Percentiles rank a stretch among this genome's conserved stretches.
phyloP scores from a whole-genome alignment of 1,284 basidiomycete species.

The Moniliophthora roreri region DNA sequence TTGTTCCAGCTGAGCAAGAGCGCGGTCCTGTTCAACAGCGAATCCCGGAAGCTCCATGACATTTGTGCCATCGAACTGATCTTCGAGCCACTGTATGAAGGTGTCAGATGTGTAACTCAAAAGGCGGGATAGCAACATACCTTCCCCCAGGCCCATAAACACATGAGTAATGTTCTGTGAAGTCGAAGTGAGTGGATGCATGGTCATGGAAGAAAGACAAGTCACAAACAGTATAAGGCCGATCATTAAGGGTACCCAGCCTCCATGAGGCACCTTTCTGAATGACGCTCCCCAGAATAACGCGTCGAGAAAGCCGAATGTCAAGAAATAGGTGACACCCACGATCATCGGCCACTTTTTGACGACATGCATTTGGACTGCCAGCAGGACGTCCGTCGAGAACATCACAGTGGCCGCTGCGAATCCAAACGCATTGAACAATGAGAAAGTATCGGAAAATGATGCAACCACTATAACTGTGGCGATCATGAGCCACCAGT shows the following conservation, averaged over 20 bases:
- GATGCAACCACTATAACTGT: constrained; percentile 57
- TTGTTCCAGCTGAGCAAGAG: background rate
- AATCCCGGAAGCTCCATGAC: constrained; percentile 45
- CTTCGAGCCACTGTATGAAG: constrained; percentile 47
- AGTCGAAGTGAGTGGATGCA: background rate
- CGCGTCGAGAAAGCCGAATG: constrained; percentile 63
- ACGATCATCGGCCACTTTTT: constrained; percentile 48
- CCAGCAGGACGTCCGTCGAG: constrained; percentile 54
- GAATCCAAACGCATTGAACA: constrained; percentile 55
- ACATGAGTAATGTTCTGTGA: constrained; percentile 44
- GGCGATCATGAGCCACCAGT: constrained; percentile 56
- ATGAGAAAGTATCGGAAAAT: constrained; percentile 49
- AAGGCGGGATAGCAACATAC: constrained; percentile 25
- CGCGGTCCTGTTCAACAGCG: constrained; percentile 10
- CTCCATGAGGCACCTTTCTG: constrained; percentile 60
- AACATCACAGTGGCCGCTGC: constrained; percentile 67
- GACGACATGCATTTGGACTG: constrained; percentile 57
- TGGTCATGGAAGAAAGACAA: constrained; percentile 1
- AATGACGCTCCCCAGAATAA: constrained; percentile 64
- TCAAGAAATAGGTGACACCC: constrained; percentile 47
- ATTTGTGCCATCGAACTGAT: constrained; percentile 55
- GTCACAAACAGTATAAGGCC: constrained; percentile 45
- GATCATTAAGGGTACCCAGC: constrained; percentile 64
- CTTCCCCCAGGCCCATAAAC: constrained; percentile 66
- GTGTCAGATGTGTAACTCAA: background rate